Evolutionary conservation across 345 rosid species (phyloP).

Genomic region (Citrus cavaleriei): DNA sequence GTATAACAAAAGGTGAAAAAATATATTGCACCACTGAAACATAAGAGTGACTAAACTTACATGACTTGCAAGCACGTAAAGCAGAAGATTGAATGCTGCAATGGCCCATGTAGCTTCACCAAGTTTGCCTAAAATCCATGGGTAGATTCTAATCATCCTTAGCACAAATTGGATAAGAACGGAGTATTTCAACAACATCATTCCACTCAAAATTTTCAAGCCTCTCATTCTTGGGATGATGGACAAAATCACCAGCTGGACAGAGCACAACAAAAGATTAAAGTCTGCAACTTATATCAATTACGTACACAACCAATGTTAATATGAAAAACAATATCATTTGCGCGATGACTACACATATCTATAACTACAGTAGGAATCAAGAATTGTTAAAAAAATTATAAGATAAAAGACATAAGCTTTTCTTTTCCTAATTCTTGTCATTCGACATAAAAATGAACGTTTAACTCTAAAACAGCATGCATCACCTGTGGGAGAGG

Average conservation of each 20-base stretch:
- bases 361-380: too few relatives aligned
- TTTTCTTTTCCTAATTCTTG: background rate
- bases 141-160: conserved; percentile 29
- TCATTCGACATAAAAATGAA: too few relatives aligned
- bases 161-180: conserved; percentile 34
- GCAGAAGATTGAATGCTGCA: conserved; percentile 5
- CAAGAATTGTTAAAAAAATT: too few relatives aligned
- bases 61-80: conserved; percentile 36
- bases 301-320: background rate
- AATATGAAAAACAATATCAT: background rate
- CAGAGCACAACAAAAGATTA: background rate
- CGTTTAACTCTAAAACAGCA: background rate
- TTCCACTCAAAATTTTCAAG: conserved; percentile 11
- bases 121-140: conserved; percentile 27
- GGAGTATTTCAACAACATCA: conserved; percentile 14
- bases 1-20: background rate
- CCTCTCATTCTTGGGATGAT: background rate
- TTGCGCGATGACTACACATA: too few relatives aligned
- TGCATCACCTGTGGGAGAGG: conserved; percentile 40
- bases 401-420: too few relatives aligned
- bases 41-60: conserved; percentile 18
- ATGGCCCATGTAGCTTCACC: conserved; percentile 29
- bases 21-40: too few relatives aligned
- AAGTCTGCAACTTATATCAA: background rate
- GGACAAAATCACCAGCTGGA: background rate